Percentiles rank a stretch among this genome's conserved stretches.
phyloP scores from a whole-genome alignment of 108 stramenopile species.

The Skeletonema grethae region DNA sequence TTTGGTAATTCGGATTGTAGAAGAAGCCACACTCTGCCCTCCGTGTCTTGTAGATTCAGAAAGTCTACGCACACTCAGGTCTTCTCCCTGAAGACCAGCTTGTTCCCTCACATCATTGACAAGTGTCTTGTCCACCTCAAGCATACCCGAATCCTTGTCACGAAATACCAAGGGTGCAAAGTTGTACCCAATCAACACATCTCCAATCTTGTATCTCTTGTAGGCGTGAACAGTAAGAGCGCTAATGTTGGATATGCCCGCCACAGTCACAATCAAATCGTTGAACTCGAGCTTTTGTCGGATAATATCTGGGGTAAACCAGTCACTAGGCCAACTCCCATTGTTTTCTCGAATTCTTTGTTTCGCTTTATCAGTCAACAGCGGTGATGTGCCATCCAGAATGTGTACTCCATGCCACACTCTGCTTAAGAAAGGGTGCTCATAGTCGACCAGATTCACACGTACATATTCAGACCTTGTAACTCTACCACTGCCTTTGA shows the following conservation, averaged over 20 bases:
- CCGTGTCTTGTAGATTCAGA: background rate
- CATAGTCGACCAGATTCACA: constrained; percentile 41
- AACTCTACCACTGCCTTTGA: constrained; percentile 18
- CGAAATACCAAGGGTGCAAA: constrained; percentile 35
- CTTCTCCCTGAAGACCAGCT: constrained; percentile 15
- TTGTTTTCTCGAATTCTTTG: constrained; percentile 19
- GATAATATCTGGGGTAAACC: constrained; percentile 30
- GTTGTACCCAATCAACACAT: constrained; percentile 37
- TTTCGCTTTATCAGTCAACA: constrained; percentile 33
- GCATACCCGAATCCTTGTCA: constrained; percentile 9
- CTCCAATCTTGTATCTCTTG: constrained; percentile 33
- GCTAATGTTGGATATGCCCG: constrained; percentile 42
- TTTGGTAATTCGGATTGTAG: background rate
- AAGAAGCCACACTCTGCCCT: background rate
- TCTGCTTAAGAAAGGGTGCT: constrained; percentile 44
- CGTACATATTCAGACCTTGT: constrained; percentile 32
- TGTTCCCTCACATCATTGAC: constrained; percentile 45
- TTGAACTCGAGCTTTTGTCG: constrained; percentile 27
- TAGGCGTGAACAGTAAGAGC: constrained; percentile 44
- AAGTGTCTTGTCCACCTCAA: constrained; percentile 22
- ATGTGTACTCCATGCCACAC: constrained; percentile 48
- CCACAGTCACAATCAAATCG: constrained; percentile 31
- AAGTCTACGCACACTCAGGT: background rate
- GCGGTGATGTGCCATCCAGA: constrained; percentile 27
- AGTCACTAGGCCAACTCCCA: constrained; percentile 33